Evolutionary conservation across 768 basidiomycete species (phyloP).

Genomic region (Coprinopsis cinerea): DNA sequence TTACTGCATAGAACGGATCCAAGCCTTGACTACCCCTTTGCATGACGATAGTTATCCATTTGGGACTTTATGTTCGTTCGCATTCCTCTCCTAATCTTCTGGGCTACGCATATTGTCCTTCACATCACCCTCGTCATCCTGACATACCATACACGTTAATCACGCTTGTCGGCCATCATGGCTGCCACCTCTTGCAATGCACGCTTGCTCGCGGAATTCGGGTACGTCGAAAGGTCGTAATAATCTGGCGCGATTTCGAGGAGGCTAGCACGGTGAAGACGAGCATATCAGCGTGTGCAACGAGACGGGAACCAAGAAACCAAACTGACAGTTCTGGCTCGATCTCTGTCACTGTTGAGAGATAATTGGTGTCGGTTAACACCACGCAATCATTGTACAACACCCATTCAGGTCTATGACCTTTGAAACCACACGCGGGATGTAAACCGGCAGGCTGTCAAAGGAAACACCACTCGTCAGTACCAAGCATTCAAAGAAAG

Average conservation of each 20-base stretch:
- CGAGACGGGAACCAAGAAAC: too few relatives aligned
- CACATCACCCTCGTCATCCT: too few relatives aligned
- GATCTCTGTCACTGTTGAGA: slow-evolving; percentile 87
- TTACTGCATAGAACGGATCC: too few relatives aligned
- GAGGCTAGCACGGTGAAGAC: background rate
- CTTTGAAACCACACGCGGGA: slow-evolving; percentile 78
- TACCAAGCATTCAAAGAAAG: background rate
- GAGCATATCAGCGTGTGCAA: background rate
- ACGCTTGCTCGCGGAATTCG: background rate
- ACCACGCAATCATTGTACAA: slow-evolving; percentile 83
- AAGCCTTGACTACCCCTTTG: too few relatives aligned
- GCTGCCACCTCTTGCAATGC: background rate
- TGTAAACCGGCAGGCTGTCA: slow-evolving; percentile 51
- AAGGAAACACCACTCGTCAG: background rate
- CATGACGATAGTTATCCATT: too few relatives aligned
- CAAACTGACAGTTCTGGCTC: slow-evolving; percentile 74
- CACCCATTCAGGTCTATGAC: slow-evolving; percentile 78
- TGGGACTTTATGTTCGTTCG: too few relatives aligned
- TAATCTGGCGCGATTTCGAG: background rate
- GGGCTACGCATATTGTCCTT: too few relatives aligned
- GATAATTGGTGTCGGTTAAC: slow-evolving; percentile 73
- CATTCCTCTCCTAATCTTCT: too few relatives aligned
- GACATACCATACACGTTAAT: too few relatives aligned
- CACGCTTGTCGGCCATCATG: background rate
- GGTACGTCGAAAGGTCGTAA: background rate